Evolutionary conservation across 352 stramenopile genomes (phyloP).

Genomic region (Pythium aquatile): DNA sequence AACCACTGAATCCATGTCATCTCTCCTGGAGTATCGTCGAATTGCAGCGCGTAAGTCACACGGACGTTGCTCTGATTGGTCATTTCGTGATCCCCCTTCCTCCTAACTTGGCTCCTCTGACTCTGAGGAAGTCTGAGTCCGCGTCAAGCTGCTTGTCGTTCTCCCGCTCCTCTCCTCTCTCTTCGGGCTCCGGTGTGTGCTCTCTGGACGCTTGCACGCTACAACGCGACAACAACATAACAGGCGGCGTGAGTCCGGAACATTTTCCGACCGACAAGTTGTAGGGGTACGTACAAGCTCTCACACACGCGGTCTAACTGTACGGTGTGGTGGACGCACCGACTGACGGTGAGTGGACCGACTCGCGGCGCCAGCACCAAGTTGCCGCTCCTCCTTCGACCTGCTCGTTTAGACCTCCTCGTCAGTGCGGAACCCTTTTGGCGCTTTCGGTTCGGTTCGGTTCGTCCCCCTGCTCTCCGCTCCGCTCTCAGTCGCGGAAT

Average conservation of each 20-base stretch:
- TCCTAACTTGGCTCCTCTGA: conserved; percentile 2
- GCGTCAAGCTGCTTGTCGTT: background rate
- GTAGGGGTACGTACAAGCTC: background rate
- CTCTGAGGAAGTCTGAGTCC: conserved; percentile 6
- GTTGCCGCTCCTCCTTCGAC: conserved; percentile 3
- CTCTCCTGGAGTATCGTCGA: background rate
- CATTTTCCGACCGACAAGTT: conserved; percentile 2
- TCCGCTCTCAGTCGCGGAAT: conserved; percentile 1
- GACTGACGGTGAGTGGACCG: background rate
- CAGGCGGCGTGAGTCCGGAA: background rate
- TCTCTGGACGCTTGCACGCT: conserved; percentile 1
- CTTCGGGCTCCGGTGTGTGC: background rate
- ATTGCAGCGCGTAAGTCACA: conserved; percentile 10
- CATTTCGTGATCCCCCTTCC: conserved; percentile 1
- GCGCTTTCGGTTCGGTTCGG: conserved; percentile 7
- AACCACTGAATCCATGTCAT: background rate
- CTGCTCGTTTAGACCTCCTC: conserved; percentile 12
- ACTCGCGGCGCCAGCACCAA: background rate
- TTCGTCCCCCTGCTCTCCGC: conserved; percentile 4
- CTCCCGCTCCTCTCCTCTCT: background rate
- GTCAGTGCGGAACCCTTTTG: conserved; percentile 14
- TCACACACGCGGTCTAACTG: background rate
- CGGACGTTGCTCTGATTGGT: conserved; percentile 2
- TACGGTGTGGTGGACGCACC: background rate
- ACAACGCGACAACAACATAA: background rate